phyloP scores from a whole-genome alignment of 2,329 filamentous ascomycete genomes.

The Fusarium heterosporum region DNA sequence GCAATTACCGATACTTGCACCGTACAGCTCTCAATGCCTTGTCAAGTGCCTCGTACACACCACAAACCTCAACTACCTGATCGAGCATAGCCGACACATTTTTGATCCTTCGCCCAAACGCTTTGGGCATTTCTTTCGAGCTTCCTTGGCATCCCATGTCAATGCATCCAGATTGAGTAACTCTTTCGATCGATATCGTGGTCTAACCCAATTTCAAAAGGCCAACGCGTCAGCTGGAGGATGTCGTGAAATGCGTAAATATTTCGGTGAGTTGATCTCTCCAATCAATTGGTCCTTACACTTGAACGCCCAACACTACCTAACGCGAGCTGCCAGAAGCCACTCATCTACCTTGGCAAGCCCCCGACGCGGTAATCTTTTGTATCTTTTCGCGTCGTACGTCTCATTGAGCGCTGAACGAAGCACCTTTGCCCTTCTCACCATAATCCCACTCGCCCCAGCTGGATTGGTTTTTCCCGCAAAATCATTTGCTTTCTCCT shows the following conservation, averaged over 20 bases:
- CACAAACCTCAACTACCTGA: neutral
- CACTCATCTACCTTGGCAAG: constrained; percentile 46
- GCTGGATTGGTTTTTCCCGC: constrained; percentile 1
- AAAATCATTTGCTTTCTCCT: constrained; percentile 41
- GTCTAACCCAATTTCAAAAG: neutral
- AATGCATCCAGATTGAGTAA: neutral
- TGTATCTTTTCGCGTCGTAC: constrained; percentile 46
- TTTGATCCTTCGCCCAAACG: neutral
- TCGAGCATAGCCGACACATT: neutral
- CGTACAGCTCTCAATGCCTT: neutral
- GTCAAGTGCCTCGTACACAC: neutral
- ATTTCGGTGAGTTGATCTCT: no score
- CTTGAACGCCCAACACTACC: neutral
- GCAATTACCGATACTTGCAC: no score
- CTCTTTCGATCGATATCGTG: neutral
- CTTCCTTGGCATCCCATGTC: neutral
- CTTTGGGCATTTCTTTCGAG: constrained; percentile 5
- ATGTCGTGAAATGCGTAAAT: neutral
- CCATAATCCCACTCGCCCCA: constrained; percentile 30
- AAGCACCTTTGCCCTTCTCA: constrained; percentile 45
- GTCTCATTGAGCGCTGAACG: constrained; percentile 42
- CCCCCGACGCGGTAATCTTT: constrained; percentile 42
- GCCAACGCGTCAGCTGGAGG: neutral
- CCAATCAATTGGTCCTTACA: no score
- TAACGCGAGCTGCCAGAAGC: constrained; percentile 30